These are phyloP conservation scores for Chenopodium formosanum DNA, from an alignment of 148 eudicot genomes.

Conservation along the genomic window DNA sequence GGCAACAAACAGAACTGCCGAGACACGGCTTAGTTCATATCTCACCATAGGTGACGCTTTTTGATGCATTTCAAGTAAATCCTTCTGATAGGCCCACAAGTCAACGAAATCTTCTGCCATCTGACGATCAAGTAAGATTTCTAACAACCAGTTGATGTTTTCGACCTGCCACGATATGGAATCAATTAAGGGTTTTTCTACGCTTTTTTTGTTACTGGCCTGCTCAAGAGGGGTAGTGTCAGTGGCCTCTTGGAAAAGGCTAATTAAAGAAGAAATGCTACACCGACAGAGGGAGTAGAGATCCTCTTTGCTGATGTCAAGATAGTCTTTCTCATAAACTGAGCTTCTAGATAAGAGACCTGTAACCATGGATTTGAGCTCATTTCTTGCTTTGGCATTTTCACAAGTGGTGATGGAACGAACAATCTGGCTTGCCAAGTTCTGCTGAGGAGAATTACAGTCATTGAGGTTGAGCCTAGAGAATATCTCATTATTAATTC, in stretches of 20 bases:
- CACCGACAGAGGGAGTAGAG: slow-evolving; percentile 55
- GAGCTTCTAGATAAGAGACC: slow-evolving; percentile 81
- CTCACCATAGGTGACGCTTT: slow-evolving; percentile 71
- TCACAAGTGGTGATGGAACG: slow-evolving; percentile 59
- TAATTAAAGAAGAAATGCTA: slow-evolving; percentile 50
- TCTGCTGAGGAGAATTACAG: slow-evolving; percentile 46
- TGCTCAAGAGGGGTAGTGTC: slow-evolving; percentile 22
- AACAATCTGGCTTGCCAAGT: slow-evolving; percentile 57
- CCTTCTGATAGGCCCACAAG: slow-evolving; percentile 63
- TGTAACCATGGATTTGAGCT: slow-evolving; percentile 76
- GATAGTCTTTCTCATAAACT: slow-evolving; percentile 54
- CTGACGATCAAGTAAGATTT: slow-evolving; percentile 74
- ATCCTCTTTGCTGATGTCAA: slow-evolving; percentile 67
- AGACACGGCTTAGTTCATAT: slow-evolving; percentile 85
- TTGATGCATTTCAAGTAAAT: slow-evolving; percentile 55
- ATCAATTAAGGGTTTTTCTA: slow-evolving; percentile 58
- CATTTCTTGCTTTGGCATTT: slow-evolving; percentile 68
- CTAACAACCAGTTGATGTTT: slow-evolving; percentile 76
- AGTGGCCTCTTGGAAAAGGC: slow-evolving; percentile 59
- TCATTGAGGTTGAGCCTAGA: slow-evolving; percentile 54
- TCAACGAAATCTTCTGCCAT: slow-evolving; percentile 82
- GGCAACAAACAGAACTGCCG: slow-evolving; percentile 71
- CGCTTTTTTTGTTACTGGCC: slow-evolving; percentile 21
- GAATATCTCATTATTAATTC: slow-evolving; percentile 48
- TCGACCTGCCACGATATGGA: slow-evolving; percentile 79